Evolutionary conservation across 1,284 basidiomycete genomes (phyloP), one percentile per base, ranked within the genome.

Genomic region (Schizophyllum amplum): DNA sequence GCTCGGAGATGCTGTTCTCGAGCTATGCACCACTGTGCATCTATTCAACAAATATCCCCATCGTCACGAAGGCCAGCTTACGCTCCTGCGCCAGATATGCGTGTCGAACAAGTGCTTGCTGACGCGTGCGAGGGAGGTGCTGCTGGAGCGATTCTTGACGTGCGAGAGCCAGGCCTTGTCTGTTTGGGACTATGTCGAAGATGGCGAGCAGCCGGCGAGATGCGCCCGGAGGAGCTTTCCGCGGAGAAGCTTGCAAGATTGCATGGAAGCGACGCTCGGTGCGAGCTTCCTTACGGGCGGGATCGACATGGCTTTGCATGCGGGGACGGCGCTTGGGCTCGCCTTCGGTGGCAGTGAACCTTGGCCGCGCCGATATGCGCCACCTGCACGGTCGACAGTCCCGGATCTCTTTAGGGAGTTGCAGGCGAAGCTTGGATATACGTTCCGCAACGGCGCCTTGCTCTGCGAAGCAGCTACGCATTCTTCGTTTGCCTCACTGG

Each of bases 261-360:
- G 87, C 63, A 87, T 92, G 81, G 92, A 94, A 67, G 86, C 92
- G 1, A 76, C 82, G 2, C 71, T 94, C 1, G 92, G 90, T 9
- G 90, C 88, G 0, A 79, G 81, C 33, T 92, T 84, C 64, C 61
- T 84, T 7, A 76, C 80, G 5, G 89, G 87, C 9, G 89, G 90
- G 0, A 80, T 92, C 27, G 67, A 76, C 17, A 79, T 83, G 74
- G 82, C 86, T 1, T 70, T 94, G 54, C 75, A 71, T n/a, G 71
- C 82, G 5, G 90, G 90, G 7, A 76, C 75, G 1, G 74, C 77
- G 4, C 71, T 94, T 21, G 83, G 84, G 0, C 67, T 94, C 26
- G 79, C 82, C 51, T 83, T 92, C 65, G 91, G 91, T 4, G 87
- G 87, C 0, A 63, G 75, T 4, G 64, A 76, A 11, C 83, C 84